Conservation (phyloP, 208 protist genomes). For the Tetramitus jugosus region DNA sequence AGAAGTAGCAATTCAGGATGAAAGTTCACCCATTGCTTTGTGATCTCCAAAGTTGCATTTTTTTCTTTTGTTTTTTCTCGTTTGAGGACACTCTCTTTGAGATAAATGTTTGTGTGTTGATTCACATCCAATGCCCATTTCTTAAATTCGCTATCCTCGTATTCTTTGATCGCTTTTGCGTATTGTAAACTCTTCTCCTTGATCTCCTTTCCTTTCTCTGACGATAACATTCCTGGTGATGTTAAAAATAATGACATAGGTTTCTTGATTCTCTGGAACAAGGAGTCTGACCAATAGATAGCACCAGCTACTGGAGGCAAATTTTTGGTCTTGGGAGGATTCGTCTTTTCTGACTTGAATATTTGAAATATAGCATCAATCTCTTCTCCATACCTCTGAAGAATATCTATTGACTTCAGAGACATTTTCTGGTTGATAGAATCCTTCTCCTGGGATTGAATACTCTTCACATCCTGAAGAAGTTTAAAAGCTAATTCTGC, state of each 20-base stretch:
- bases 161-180: slow-evolving; percentile 82
- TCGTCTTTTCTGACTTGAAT: slow-evolving; percentile 70
- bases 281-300: slow-evolving; percentile 89
- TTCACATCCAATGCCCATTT: slow-evolving; percentile 77
- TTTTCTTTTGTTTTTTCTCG: slow-evolving; percentile 33
- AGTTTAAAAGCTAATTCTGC: slow-evolving; percentile 93
- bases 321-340: slow-evolving; percentile 89
- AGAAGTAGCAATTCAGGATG: slow-evolving; percentile 72
- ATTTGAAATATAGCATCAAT: slow-evolving; percentile 74
- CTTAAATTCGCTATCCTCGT: slow-evolving; percentile 72
- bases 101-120: slow-evolving; percentile 59
- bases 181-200: slow-evolving; percentile 80
- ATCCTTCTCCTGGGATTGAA: slow-evolving; percentile 58
- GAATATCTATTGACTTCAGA: slow-evolving; percentile 86
- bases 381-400: slow-evolving; percentile 84
- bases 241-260: slow-evolving; percentile 86
- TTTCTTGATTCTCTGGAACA: slow-evolving; percentile 93
- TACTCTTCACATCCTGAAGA: slow-evolving; percentile 88
- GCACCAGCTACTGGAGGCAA: slow-evolving; percentile 89
- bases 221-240: slow-evolving; percentile 74
- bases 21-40: slow-evolving; percentile 87
- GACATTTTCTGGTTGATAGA: slow-evolving; percentile 82
- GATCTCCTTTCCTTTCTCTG: slow-evolving; percentile 73
- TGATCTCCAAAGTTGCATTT: slow-evolving; percentile 35
- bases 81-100: slow-evolving; percentile 77